phyloP scores from a whole-genome alignment of 2,329 filamentous ascomycete genomes.

The Phialophora verrucosa region DNA sequence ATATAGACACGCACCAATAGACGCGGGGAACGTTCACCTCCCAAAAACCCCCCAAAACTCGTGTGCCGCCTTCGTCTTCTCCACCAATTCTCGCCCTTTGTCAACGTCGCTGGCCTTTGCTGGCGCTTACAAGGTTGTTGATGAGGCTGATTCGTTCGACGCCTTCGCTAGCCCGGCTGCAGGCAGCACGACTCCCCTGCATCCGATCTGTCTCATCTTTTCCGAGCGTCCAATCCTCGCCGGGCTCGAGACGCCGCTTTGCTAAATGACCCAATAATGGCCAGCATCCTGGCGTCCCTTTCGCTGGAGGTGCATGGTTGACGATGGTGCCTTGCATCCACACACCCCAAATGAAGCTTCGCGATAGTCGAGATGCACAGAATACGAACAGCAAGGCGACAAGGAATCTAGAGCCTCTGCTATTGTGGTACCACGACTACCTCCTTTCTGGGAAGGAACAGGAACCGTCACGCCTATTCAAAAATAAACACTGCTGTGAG shows the following conservation, averaged over 20 bases:
- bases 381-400: slow-evolving; percentile 15
- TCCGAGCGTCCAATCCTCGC: slow-evolving; percentile 18
- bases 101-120: not conserved
- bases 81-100: not conserved
- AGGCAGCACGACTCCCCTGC: slow-evolving; percentile 15
- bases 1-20: slow-evolving; percentile 5
- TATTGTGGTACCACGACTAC: slow-evolving; percentile 15
- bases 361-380: slow-evolving; percentile 8
- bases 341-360: slow-evolving; percentile 2
- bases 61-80: not conserved
- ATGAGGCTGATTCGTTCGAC: slow-evolving; percentile 5
- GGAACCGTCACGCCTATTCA: slow-evolving; percentile 9
- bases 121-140: slow-evolving; percentile 4
- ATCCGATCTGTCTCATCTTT: slow-evolving; percentile 26
- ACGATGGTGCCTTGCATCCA: slow-evolving; percentile 17
- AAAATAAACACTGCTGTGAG: slow-evolving; percentile 20
- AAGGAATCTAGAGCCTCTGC: slow-evolving; percentile 20
- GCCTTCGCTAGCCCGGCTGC: not conserved
- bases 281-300: slow-evolving; percentile 8
- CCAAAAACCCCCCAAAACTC: not conserved
- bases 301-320: not conserved
- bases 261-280: slow-evolving; percentile 11
- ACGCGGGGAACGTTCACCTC: not conserved
- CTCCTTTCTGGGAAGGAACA: not conserved
- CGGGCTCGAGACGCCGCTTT: slow-evolving; percentile 19